These are phyloP conservation scores for Carex cristatella DNA, from an alignment of 176 grass and related monocot species.

Conservation along the genomic window DNA sequence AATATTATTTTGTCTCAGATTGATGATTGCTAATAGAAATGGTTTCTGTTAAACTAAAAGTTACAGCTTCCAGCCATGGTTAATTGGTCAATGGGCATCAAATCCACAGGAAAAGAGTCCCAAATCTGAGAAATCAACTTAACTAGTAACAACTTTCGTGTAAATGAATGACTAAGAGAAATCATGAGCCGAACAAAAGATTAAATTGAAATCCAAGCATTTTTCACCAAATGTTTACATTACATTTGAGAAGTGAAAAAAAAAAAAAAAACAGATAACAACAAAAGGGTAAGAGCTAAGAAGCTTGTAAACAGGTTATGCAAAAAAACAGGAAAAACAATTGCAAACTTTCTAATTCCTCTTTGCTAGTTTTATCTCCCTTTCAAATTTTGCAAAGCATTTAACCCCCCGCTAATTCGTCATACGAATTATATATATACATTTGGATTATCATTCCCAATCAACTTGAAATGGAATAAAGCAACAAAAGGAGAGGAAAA, in stretches of 20 bases:
- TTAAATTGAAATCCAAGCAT: not conserved
- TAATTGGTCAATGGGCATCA: not conserved
- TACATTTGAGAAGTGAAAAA: constrained; percentile 7
- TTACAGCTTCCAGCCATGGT: not conserved
- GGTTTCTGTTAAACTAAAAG: not conserved
- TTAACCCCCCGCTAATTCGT: not conserved
- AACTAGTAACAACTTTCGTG: not conserved
- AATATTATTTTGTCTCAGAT: not conserved
- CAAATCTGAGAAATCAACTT: not conserved
- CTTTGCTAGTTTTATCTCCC: not conserved
- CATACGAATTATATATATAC: not conserved
- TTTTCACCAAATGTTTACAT: not conserved
- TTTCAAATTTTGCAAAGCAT: constrained; percentile 6
- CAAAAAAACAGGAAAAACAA: not conserved
- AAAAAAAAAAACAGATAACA: not conserved
- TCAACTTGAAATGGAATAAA: not conserved
- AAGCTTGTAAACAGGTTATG: not conserved
- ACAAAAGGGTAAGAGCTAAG: not conserved
- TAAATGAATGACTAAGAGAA: not conserved
- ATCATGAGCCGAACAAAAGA: not conserved
- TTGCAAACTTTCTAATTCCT: not conserved
- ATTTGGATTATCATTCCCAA: constrained; percentile 8
- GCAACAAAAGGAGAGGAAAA: not conserved
- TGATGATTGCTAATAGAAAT: not conserved
- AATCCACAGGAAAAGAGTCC: not conserved